Base-by-base conservation (phyloP, 768 basidiomycete genomes). In the Cytidiella melzeri region DNA sequence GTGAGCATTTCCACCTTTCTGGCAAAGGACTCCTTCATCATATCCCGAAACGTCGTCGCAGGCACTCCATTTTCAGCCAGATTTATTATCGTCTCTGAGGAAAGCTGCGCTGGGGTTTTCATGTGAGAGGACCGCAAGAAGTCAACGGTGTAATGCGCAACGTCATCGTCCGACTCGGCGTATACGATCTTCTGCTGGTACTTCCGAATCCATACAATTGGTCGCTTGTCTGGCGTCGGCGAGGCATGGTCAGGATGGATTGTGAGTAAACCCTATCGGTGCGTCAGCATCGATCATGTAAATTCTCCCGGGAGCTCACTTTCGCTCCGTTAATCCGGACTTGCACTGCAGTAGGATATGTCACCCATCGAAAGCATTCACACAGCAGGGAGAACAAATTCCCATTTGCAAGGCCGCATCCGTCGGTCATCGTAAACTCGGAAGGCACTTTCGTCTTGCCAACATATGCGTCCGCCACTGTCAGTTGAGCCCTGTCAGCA, bases 371-470 rank as follows among this genome's bases (percentile, higher is more conserved):
- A 15, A 64, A 47, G n/a, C 45, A 45, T 5, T 56, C 38, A 23
- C 56, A 46, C 5, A 67, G 45, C 5, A 15, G 3, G 4, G 53
- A 41, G 21, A 84, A 64, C 0, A 74, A 80, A 0, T 76, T 69
- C 10, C 70, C 72, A 56, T 85, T 89, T 2, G 87, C 80, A 23
- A 78, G 69, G 0, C 87, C 86, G 63, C 84, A 86, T 0, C 87
- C 87, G 58, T 89, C 87, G 0, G 87, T 88, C 69, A 86, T 77
- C 5, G 54, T 57, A 57, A 61, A 60, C 38, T 65, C 62, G 21
- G 54, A 58, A 0, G 63, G 57, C 1, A 47, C 54, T 43, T 69
- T 64, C 1, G 54, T 50, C 12, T 36, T 11, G 24, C 59, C 50
- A 15, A 45, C 34, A 36, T 56, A 64, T 4, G 49, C 48, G 13